Base-by-base conservation (phyloP, 1,284 basidiomycete species). In the Cutaneotrichosporon cutaneum region DNA sequence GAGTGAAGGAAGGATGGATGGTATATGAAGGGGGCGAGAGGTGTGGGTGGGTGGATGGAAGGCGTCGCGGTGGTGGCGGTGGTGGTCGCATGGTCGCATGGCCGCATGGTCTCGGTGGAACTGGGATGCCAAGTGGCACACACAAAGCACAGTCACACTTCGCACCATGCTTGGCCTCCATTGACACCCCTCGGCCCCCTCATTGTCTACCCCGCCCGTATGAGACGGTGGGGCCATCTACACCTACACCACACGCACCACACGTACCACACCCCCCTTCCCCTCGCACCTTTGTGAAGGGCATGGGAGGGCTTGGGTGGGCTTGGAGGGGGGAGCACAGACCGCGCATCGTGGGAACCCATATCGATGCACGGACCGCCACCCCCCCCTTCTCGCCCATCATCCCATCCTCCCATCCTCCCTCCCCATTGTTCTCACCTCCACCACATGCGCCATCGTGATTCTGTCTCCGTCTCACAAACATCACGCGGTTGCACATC, bases 261-360 rank as follows among this genome's bases (percentile, higher is more conserved):
- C n/a, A n/a, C n/a, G n/a, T n/a, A n/a, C n/a, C n/a, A n/a, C n/a
- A n/a, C n/a, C n/a, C n/a, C n/a, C n/a, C n/a, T n/a, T n/a, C n/a
- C n/a, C n/a, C n/a, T n/a, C n/a, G n/a, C n/a, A n/a, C 14, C 13
- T 5, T 16, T 39, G 13, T 39, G 14, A 16, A 39, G 36, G 13
- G 36, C 36, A 14, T 5, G 10, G 13, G 36, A 39, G 36, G 36
- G 18, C 18, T 39, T n/a, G n/a, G n/a, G n/a, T n/a, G n/a, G n/a
- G n/a, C n/a, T n/a, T n/a, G n/a, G n/a, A n/a, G n/a, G n/a, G n/a
- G n/a, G n/a, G 39, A n/a, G 45, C 45, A 47, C 45, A 47, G 45
- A 47, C 45, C 45, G 26, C 45, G 22, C 45, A 22, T 47, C 45
- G 45, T 47, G 45, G 45, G 45, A 47, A 47, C 45, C 22, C 45